Conservation (phyloP, 2,329 filamentous ascomycete genomes). For the Exophiala alcalophila region DNA sequence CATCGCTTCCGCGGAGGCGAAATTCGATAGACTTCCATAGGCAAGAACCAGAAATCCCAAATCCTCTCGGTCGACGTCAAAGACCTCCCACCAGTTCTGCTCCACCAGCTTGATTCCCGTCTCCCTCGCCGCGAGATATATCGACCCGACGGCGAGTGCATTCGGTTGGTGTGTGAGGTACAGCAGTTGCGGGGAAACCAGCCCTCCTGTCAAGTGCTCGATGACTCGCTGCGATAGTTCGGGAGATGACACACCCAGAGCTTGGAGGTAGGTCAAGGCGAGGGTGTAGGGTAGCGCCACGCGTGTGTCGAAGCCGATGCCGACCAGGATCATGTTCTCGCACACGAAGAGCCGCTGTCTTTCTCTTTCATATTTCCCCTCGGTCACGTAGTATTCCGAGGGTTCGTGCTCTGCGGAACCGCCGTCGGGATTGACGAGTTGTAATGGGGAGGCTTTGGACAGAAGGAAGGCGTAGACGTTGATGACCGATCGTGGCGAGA, state of each 20-base stretch:
- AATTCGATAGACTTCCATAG: constrained; percentile 73
- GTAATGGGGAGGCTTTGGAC: constrained; percentile 54
- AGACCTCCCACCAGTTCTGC: constrained; percentile 92
- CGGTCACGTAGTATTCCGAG: constrained; percentile 65
- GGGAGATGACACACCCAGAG: constrained; percentile 64
- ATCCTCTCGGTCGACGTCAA: constrained; percentile 92
- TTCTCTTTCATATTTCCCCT: constrained; percentile 66
- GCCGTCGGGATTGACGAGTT: constrained; percentile 39
- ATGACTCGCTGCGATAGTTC: constrained; percentile 64
- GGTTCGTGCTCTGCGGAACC: constrained; percentile 40
- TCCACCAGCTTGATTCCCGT: constrained; percentile 73
- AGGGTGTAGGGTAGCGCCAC: constrained; percentile 82
- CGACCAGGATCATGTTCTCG: constrained; percentile 73
- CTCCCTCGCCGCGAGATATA: constrained; percentile 85
- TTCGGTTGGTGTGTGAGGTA: constrained; percentile 91
- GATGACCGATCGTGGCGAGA: constrained; percentile 73
- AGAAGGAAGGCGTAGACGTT: constrained; percentile 82
- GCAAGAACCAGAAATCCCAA: constrained; percentile 88
- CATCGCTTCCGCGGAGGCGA: constrained; percentile 59
- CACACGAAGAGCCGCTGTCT: constrained; percentile 65
- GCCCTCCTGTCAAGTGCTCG: constrained; percentile 77
- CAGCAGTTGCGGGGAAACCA: constrained; percentile 82
- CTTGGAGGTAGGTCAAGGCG: constrained; percentile 87
- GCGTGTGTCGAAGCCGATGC: constrained; percentile 77
- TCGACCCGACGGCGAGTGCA: constrained; percentile 77